Evolutionary conservation across 257 asterid species (phyloP).

Genomic region (Hygrophila difformis): DNA sequence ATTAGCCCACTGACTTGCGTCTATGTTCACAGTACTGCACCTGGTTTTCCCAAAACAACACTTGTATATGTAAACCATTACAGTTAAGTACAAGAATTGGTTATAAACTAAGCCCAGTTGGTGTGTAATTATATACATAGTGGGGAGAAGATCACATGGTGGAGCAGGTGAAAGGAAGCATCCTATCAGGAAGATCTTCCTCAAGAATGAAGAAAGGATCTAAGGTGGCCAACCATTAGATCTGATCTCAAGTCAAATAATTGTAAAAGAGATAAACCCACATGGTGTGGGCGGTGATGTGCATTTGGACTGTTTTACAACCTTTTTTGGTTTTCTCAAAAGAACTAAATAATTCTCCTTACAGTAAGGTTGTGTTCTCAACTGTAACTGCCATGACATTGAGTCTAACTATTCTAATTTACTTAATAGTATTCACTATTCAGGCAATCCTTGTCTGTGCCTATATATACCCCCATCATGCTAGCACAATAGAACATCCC

Average conservation of each 20-base stretch:
- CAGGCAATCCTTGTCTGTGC: constrained; percentile 2
- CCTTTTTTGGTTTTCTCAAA: constrained; percentile 18
- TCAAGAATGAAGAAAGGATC: no score
- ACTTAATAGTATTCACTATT: neutral
- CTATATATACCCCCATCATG: constrained; percentile 32
- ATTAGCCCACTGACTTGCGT: no score
- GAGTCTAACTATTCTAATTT: constrained; percentile 4
- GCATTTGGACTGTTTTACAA: constrained; percentile 32
- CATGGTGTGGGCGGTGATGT: constrained; percentile 30
- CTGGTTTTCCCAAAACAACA: constrained; percentile 10
- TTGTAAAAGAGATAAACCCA: constrained; percentile 19
- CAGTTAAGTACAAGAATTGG: neutral
- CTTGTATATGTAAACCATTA: neutral
- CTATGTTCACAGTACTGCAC: no score
- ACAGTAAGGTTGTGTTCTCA: constrained; percentile 16
- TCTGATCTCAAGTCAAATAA: constrained; percentile 16
- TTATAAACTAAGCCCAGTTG: constrained; percentile 8
- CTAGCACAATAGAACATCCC: constrained; percentile 12
- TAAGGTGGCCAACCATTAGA: constrained; percentile 1
- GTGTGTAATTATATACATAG: constrained; percentile 4
- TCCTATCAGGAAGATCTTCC: neutral
- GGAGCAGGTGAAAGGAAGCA: neutral
- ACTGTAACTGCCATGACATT: constrained; percentile 8
- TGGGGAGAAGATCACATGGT: neutral
- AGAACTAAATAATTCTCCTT: constrained; percentile 22